A percentile compares a stretch with the other conserved stretches of the same genome.
phyloP scores from a whole-genome alignment of 257 asterid genomes.

The Ehretia macrophylla region DNA sequence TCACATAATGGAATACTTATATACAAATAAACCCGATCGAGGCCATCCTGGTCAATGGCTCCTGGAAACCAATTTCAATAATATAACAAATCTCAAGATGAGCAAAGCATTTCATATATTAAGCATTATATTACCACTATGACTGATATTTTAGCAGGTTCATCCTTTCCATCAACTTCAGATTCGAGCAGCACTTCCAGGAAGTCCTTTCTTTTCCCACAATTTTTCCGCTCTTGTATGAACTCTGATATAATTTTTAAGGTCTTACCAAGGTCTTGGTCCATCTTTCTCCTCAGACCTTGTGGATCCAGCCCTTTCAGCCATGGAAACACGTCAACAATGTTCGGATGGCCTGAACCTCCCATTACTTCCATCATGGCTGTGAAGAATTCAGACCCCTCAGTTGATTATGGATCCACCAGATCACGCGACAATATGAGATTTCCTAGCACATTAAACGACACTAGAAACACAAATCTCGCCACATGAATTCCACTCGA shows the following conservation, averaged over 20 bases:
- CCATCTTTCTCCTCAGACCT: slow-evolving; percentile 13
- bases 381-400: slow-evolving; percentile 27
- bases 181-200: slow-evolving; percentile 49
- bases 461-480: slow-evolving; percentile 25
- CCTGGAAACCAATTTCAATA: too few relatives aligned
- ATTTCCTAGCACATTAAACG: slow-evolving; percentile 33
- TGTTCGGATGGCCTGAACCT: slow-evolving; percentile 25
- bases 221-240: not conserved
- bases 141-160: slow-evolving; percentile 38
- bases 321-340: slow-evolving; percentile 28
- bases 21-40: too few relatives aligned
- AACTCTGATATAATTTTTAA: slow-evolving; percentile 24
- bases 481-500: slow-evolving; percentile 16
- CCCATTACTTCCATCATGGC: slow-evolving; percentile 27
- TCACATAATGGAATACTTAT: too few relatives aligned
- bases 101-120: too few relatives aligned
- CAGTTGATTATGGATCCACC: slow-evolving; percentile 21
- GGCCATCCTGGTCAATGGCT: too few relatives aligned
- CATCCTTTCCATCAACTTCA: slow-evolving; percentile 31
- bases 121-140: slow-evolving; percentile 38
- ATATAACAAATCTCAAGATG: too few relatives aligned
- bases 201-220: slow-evolving; percentile 31
- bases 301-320: slow-evolving; percentile 31
- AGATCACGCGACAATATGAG: slow-evolving; percentile 27
- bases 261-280: slow-evolving; percentile 15